Base-by-base conservation (phyloP, 2,329 filamentous ascomycete species). In the Graphiopsis chlorocephala region DNA sequence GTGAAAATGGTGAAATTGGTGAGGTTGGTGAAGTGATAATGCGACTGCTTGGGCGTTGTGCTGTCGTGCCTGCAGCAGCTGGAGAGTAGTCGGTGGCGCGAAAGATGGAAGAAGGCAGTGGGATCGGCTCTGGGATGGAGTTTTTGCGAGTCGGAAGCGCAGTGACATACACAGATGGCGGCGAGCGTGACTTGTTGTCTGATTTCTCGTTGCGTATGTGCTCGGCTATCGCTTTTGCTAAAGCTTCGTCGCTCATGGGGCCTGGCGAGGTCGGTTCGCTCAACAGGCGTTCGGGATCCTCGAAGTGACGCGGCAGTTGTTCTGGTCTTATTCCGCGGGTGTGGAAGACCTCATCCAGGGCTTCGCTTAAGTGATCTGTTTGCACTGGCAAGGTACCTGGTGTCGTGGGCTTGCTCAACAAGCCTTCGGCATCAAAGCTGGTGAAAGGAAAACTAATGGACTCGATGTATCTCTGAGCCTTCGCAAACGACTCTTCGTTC, bases 41-140 rank as follows among this genome's bases (percentile, higher is more conserved):
- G 8, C 28, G 17, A 12, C 29, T 56, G n/a, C 15, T 17, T 33
- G 52, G 52, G 28, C 20, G 52, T 23, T 20, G 52, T 33, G 11
- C 15, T 20, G n/a, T 17, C 6, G 52, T 15, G 6, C n/a, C 10
- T 25, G 48, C 26, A 28, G 48, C 26, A 11, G 5, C 20, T 20
- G 61, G 61, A 14, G 61, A 52, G 29, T 47, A 57, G 48, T 63
- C 61, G 17, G 35, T 31, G 33, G 61, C 35, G 8, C 50, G 50
- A 4, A 63, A 35, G 10, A 63, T 45, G 23, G 61, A 45, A 7
- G 61, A 63, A 17, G 61, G 50, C 4, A 63, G 61, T 2, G 25
- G 25, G 10, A 56, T 4, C 4, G 42, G 50, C 7, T 29, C 31
- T 57, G 42, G 61, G 7, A 56, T 35, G n/a, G 61, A 63, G n/a